These are phyloP conservation scores for Chrysanthemum makinoi DNA, from an alignment of 129 eudicot species.

Conservation along the genomic window DNA sequence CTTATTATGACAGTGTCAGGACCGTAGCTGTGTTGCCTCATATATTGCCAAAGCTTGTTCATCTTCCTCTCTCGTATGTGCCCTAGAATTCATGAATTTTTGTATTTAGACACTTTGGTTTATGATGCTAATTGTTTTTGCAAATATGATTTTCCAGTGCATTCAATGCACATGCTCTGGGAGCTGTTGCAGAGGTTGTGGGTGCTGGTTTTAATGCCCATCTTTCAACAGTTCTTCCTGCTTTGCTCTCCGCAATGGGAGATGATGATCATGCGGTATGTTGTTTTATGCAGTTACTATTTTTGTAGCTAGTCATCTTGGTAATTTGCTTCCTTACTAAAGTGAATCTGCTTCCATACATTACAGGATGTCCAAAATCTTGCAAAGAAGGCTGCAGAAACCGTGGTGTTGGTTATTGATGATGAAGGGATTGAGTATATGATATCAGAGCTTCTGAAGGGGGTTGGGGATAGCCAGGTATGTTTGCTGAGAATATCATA, in stretches of 20 bases:
- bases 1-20: constrained; percentile 70
- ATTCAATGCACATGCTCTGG: constrained; percentile 97
- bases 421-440: constrained; percentile 87
- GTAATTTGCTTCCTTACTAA: constrained; percentile 10
- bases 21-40: constrained; percentile 96
- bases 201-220: constrained; percentile 88
- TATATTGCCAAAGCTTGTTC: constrained; percentile 97
- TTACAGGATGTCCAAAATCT: constrained; percentile 68
- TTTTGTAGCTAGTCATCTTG: constrained; percentile 4
- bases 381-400: constrained; percentile 96
- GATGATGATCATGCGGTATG: constrained; percentile 64
- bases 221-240: constrained; percentile 83
- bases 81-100: neutral
- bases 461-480: constrained; percentile 81
- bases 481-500: neutral
- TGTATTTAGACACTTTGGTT: neutral
- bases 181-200: constrained; percentile 98
- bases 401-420: constrained; percentile 93
- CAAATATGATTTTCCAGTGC: constrained; percentile 50
- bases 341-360: constrained; percentile 1
- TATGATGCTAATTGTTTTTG: constrained; percentile 3
- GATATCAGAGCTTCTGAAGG: constrained; percentile 82
- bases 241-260: constrained; percentile 90
- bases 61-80: constrained; percentile 88
- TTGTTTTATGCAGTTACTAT: constrained; percentile 8